A percentile compares a stretch with the other conserved stretches of the same genome.
Evolutionary conservation across 768 basidiomycete species (phyloP).

Genomic region (Amanita rubescens): DNA sequence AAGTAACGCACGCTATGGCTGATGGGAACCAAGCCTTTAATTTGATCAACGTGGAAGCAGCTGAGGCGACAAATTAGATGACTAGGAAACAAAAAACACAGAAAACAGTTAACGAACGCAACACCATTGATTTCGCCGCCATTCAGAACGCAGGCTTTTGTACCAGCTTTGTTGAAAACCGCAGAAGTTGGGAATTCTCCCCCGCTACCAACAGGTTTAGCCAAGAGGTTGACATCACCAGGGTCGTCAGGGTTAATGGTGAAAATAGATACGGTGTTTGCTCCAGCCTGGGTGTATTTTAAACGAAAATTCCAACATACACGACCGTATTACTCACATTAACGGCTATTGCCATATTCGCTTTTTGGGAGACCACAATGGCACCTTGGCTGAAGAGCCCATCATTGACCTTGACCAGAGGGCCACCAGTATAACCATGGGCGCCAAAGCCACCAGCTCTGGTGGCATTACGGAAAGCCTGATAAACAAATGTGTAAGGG

Average conservation of each 20-base stretch:
- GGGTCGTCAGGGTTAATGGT: conserved; percentile 4
- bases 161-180: neutral
- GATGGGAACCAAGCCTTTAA: neutral
- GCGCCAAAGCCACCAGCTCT: conserved; percentile 1
- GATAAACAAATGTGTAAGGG: neutral
- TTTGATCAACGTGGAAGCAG: neutral
- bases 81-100: neutral
- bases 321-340: neutral
- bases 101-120: neutral
- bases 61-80: neutral
- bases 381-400: neutral
- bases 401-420: neutral
- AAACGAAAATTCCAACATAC: no score
- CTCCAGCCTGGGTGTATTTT: neutral
- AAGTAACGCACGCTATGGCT: neutral
- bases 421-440: neutral
- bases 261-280: neutral
- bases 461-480: conserved; percentile 1
- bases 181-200: neutral
- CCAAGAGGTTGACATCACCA: conserved; percentile 2
- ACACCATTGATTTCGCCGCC: neutral
- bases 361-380: neutral
- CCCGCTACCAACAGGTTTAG: neutral
- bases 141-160: neutral
- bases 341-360: neutral